These are phyloP conservation scores for Candida sp. DNA, from an alignment of 1,139 yeast genomes.

Conservation along the genomic window DNA sequence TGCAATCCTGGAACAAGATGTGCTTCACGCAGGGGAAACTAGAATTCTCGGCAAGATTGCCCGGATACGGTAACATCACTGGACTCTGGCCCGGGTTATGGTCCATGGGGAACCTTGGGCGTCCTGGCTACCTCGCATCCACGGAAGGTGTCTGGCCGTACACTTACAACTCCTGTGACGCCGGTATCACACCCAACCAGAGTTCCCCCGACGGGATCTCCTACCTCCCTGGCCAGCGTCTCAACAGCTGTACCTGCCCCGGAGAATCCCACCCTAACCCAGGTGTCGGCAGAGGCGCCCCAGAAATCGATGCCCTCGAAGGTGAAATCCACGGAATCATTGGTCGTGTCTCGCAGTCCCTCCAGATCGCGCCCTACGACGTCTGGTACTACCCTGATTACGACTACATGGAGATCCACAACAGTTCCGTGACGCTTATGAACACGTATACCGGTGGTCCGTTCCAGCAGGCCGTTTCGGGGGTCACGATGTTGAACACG, in stretches of 20 bases:
- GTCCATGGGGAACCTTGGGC: slow-evolving; percentile 85
- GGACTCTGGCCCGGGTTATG: slow-evolving; percentile 94
- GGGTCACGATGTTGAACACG: slow-evolving; percentile 69
- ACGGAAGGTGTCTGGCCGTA: slow-evolving; percentile 94
- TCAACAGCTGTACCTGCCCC: slow-evolving; percentile 70
- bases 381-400: slow-evolving; percentile 88
- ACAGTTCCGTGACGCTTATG: slow-evolving; percentile 64
- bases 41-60: slow-evolving; percentile 72
- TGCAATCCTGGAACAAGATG: slow-evolving; percentile 82
- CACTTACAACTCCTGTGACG: slow-evolving; percentile 81
- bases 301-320: slow-evolving; percentile 86
- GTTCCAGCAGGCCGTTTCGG: slow-evolving; percentile 84
- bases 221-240: slow-evolving; percentile 75
- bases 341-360: slow-evolving; percentile 81
- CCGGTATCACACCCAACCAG: slow-evolving; percentile 91
- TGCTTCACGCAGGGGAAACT: slow-evolving; percentile 80
- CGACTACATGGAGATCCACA: slow-evolving; percentile 66
- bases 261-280: slow-evolving; percentile 81
- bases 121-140: slow-evolving; percentile 80
- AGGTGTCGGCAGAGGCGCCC: slow-evolving; percentile 86
- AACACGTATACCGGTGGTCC: slow-evolving; percentile 86
- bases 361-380: slow-evolving; percentile 85
- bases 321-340: slow-evolving; percentile 63
- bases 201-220: slow-evolving; percentile 82
- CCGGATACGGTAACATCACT: slow-evolving; percentile 69